Evolutionary conservation across 2,329 filamentous ascomycete species (phyloP).

Genomic region (Apiospora kogelbergensis): DNA sequence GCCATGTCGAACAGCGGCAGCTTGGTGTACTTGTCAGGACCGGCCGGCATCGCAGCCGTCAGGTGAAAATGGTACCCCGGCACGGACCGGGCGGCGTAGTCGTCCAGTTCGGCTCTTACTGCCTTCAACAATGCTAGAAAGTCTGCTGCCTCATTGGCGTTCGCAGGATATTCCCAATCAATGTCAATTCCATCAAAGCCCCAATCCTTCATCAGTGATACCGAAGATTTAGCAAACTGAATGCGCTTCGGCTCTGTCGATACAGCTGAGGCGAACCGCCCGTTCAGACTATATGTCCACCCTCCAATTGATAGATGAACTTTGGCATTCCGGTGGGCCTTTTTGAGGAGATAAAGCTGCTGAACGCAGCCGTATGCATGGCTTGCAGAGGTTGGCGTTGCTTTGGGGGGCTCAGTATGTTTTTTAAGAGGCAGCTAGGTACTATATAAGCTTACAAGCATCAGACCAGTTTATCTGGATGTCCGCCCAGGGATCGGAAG

Average conservation of each 20-base stretch:
- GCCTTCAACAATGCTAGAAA: slow-evolving; percentile 43
- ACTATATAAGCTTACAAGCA: slow-evolving; percentile 2
- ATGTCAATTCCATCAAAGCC: slow-evolving; percentile 58
- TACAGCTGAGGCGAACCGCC: slow-evolving; percentile 61
- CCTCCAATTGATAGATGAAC: slow-evolving; percentile 78
- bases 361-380: slow-evolving; percentile 79
- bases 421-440: neutral
- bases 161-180: slow-evolving; percentile 56
- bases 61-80: slow-evolving; percentile 47
- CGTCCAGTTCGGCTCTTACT: slow-evolving; percentile 37
- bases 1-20: neutral
- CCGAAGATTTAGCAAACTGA: slow-evolving; percentile 67
- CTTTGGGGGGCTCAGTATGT: neutral
- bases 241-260: slow-evolving; percentile 59
- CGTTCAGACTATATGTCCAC: slow-evolving; percentile 65
- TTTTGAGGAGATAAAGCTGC: slow-evolving; percentile 75
- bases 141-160: slow-evolving; percentile 37
- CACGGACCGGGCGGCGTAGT: slow-evolving; percentile 26
- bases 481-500: slow-evolving; percentile 65
- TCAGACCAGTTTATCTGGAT: slow-evolving; percentile 58
- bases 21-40: slow-evolving; percentile 42
- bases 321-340: slow-evolving; percentile 74
- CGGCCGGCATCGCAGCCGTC: slow-evolving; percentile 51
- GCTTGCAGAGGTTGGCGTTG: slow-evolving; percentile 35
- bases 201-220: slow-evolving; percentile 68